Conservation (phyloP, 2,329 filamentous ascomycete genomes). For the Trichophyton equinum region DNA sequence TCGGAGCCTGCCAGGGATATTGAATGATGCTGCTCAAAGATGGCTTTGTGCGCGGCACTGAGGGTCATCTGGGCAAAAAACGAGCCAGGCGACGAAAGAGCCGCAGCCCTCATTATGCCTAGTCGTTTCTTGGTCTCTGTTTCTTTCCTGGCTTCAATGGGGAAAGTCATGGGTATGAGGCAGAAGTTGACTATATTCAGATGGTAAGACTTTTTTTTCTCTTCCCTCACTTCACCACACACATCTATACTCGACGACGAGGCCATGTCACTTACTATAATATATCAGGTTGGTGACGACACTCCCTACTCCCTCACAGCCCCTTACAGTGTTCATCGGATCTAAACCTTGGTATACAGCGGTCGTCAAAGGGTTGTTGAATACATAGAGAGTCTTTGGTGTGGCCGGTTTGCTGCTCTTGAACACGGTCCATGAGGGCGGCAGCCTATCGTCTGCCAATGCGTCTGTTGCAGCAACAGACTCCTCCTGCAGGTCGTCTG, state of each 20-base stretch:
- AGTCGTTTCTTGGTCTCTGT: slow-evolving; percentile 17
- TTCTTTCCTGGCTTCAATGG: slow-evolving; percentile 20
- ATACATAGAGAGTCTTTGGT: not conserved
- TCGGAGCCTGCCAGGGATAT: slow-evolving; percentile 15
- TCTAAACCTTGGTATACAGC: slow-evolving; percentile 1
- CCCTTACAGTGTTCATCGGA: slow-evolving; percentile 6
- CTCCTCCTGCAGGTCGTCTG: not conserved
- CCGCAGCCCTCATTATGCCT: slow-evolving; percentile 21
- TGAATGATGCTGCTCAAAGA: slow-evolving; percentile 19
- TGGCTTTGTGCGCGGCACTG: slow-evolving; percentile 28
- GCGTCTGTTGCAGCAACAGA: not conserved
- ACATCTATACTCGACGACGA: not conserved
- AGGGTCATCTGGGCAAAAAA: slow-evolving; percentile 31
- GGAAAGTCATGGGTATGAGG: slow-evolving; percentile 30
- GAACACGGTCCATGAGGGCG: slow-evolving; percentile 6
- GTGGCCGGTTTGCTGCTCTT: not conserved
- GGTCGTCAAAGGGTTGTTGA: not conserved
- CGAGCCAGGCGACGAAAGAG: slow-evolving; percentile 25
- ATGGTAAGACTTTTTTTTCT: not conserved
- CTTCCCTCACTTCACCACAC: not conserved
- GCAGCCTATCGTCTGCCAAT: not conserved
- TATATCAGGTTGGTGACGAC: not conserved
- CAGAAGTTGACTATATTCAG: slow-evolving; percentile 21
- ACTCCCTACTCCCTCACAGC: slow-evolving; percentile 1
- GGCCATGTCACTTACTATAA: slow-evolving; percentile 5